phyloP scores from a whole-genome alignment of 2,329 filamentous ascomycete species.

The Emergomyces pasteurianus region DNA sequence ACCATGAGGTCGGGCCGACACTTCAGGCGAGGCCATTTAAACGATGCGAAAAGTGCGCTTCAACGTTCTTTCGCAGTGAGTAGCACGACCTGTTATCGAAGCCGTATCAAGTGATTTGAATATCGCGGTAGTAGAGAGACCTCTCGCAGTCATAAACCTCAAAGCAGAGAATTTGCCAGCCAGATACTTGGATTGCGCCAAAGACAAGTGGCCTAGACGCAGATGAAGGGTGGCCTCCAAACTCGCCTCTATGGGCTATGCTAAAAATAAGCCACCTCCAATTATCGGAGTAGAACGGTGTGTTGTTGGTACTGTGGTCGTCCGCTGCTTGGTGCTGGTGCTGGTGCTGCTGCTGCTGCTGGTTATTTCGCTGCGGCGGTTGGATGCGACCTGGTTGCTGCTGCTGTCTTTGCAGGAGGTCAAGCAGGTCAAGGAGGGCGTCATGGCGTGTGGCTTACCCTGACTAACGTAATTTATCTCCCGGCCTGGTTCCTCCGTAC shows the following conservation, averaged over 20 bases:
- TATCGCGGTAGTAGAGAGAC: neutral
- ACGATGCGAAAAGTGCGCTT: neutral
- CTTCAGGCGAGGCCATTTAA: conserved; percentile 29
- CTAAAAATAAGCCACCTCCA: neutral
- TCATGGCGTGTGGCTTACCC: too few species aligned
- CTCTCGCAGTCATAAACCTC: neutral
- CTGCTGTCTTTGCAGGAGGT: too few species aligned
- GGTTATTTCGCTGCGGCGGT: neutral
- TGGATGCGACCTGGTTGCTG: neutral
- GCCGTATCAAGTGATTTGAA: neutral
- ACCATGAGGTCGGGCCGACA: conserved; percentile 33
- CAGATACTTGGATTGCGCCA: neutral
- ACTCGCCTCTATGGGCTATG: neutral
- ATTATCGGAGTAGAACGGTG: neutral
- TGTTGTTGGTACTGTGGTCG: neutral
- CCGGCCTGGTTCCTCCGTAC: too few species aligned
- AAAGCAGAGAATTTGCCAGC: neutral
- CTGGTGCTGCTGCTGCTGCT: neutral
- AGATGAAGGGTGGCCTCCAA: neutral
- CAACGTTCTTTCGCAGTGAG: neutral
- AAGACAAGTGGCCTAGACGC: neutral
- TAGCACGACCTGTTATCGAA: neutral
- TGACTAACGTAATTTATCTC: neutral
- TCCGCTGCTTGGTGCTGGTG: too few species aligned
- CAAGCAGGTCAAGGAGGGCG: too few species aligned